phyloP scores from a whole-genome alignment of 1,284 basidiomycete genomes.

The Ustilago loliicola region DNA sequence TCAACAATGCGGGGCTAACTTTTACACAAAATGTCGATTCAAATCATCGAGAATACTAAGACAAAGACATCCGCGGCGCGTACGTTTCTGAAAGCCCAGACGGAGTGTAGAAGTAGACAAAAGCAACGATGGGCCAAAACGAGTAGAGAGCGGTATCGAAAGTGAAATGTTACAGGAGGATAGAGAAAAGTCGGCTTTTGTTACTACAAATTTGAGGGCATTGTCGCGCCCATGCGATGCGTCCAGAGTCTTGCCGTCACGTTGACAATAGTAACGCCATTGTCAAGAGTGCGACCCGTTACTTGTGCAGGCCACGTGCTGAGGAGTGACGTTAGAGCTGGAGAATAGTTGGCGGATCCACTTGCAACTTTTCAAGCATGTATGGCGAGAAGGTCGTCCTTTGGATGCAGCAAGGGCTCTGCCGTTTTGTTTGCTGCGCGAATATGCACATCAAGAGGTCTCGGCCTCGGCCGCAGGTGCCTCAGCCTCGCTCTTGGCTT shows the following conservation, averaged over 20 bases:
- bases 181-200: not conserved
- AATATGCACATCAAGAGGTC: slow-evolving; percentile 6
- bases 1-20: not conserved
- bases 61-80: slow-evolving; percentile 6
- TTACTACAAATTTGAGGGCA: slow-evolving; percentile 5
- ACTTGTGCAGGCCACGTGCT: not conserved
- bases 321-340: not conserved
- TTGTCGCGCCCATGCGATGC: slow-evolving; percentile 1
- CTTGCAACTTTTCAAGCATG: not conserved
- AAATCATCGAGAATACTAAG: slow-evolving; percentile 22
- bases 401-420: not conserved
- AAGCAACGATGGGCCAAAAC: not conserved
- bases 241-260: not conserved
- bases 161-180: slow-evolving; percentile 13
- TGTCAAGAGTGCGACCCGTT: not conserved
- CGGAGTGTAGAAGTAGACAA: not conserved
- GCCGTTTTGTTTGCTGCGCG: not conserved
- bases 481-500: slow-evolving; percentile 31
- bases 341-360: not conserved
- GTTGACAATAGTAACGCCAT: not conserved
- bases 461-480: slow-evolving; percentile 13
- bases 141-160: slow-evolving; percentile 13
- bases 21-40: not conserved
- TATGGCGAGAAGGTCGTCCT: not conserved
- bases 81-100: not conserved